Evolutionary conservation across 805 yeast species (phyloP).

Genomic region (Ogataea thermomethanolica): DNA sequence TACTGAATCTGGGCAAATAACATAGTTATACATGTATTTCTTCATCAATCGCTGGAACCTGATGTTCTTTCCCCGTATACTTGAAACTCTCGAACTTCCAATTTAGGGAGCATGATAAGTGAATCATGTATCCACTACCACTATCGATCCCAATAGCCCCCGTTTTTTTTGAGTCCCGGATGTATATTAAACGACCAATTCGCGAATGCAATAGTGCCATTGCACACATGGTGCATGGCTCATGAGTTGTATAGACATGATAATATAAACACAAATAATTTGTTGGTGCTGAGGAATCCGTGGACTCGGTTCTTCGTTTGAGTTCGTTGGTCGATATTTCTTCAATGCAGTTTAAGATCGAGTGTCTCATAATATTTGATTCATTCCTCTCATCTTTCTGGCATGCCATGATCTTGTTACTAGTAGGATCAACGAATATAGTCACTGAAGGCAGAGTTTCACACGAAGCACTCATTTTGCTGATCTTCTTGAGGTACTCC

Average conservation of each 20-base stretch:
- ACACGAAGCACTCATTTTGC: constrained; percentile 18
- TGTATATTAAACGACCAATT: constrained; percentile 62
- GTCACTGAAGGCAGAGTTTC: constrained; percentile 50
- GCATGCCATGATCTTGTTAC: constrained; percentile 38
- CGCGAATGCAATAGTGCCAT: constrained; percentile 96
- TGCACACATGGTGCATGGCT: constrained; percentile 94
- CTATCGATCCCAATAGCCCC: constrained; percentile 56
- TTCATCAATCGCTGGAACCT: constrained; percentile 22
- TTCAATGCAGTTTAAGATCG: constrained; percentile 69
- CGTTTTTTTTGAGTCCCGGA: constrained; percentile 44
- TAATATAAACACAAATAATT: constrained; percentile 70
- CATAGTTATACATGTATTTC: constrained; percentile 21
- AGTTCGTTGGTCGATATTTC: constrained; percentile 57
- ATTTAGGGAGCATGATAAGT: constrained; percentile 69
- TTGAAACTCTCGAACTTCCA: constrained; percentile 67
- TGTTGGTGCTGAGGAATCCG: constrained; percentile 11
- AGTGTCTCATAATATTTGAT: constrained; percentile 60
- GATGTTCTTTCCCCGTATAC: constrained; percentile 14
- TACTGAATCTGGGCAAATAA: constrained; percentile 5
- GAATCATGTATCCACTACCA: constrained; percentile 70
- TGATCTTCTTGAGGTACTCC: constrained; percentile 29
- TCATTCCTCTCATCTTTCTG: constrained; percentile 39
- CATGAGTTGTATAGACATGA: constrained; percentile 86
- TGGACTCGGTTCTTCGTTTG: constrained; percentile 31
- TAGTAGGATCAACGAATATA: constrained; percentile 57